Base-by-base conservation (phyloP, 2,329 filamentous ascomycete species). In the Escovopsis sp. region DNA sequence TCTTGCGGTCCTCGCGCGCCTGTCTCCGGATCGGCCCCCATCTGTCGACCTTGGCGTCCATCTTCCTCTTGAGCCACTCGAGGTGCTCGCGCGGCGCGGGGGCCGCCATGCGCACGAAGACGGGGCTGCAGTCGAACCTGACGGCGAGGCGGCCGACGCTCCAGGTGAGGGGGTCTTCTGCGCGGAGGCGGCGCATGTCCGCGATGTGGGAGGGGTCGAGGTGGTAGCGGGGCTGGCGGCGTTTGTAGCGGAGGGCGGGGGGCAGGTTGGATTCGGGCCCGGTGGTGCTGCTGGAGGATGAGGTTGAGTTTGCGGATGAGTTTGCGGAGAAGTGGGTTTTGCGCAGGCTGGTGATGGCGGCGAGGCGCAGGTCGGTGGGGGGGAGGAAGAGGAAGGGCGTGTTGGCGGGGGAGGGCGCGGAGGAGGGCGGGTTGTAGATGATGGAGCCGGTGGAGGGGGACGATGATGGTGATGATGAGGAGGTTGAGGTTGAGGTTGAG, bases 331-430 rank as follows among this genome's bases (percentile, higher is more conserved):
- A 60, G 24, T 72, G 71, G 35, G 72, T 72, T 9, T 4, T 54
- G 12, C 61, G 57, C 31, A 72, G 60, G 56, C 70, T 3, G 27
- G 27, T 9, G 27, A 30, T 66, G 37, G 66, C 65, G 40, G 62
- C 59, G 25, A 72, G 68, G 37, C 72, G 68, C 13, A 72, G 70
- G 53, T 77, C 74, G 48, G 54, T 58, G 39, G 64, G 67, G 41
- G 76, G 76, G 27, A 81, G 69, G 60, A 81, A 81, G 55, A 76
- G 72, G 61, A 77, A 71, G 43, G 76, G 76, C n/a, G 76, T 81
- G 61, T 80, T 71, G 52, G 67, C 68, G 43, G 77, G 74, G n/a
- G 72, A 70, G 3, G 71, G 62, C 43, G 66, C 63, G 9, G 71
- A 65, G 13, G 70, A 60, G 24, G 72, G 72, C 34, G 72, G 72